Evolutionary conservation across 1,284 basidiomycete genomes (phyloP).

Genomic region (Rhodotorula mucilaginosa): DNA sequence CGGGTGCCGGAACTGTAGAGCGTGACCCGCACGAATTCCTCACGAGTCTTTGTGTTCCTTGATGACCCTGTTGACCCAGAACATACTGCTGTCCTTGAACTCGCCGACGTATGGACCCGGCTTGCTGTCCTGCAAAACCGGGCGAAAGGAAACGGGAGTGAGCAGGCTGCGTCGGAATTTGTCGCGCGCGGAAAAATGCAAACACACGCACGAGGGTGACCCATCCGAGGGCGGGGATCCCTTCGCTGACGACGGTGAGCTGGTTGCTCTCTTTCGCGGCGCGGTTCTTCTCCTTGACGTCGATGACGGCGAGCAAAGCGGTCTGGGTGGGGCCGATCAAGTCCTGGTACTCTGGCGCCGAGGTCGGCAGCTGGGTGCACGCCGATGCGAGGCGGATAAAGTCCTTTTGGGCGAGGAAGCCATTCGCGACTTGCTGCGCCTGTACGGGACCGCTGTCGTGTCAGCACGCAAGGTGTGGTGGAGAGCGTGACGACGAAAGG

Average conservation of each 20-base stretch:
- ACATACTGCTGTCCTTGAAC: slow-evolving; percentile 82
- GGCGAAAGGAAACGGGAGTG: too few species aligned
- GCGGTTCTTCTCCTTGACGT: slow-evolving; percentile 74
- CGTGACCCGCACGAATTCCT: slow-evolving; percentile 43
- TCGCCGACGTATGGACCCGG: slow-evolving; percentile 81
- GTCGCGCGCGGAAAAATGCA: too few species aligned
- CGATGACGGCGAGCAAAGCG: slow-evolving; percentile 70
- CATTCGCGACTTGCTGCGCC: slow-evolving; percentile 67
- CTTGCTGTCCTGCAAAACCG: slow-evolving; percentile 63
- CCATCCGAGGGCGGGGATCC: slow-evolving; percentile 86
- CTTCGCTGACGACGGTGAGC: slow-evolving; percentile 76
- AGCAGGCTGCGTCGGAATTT: background rate
- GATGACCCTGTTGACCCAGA: slow-evolving; percentile 86
- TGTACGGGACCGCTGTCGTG: slow-evolving; percentile 46
- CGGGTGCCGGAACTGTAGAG: background rate
- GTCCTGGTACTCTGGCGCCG: slow-evolving; percentile 59
- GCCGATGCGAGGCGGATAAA: slow-evolving; percentile 67
- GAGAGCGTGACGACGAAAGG: background rate
- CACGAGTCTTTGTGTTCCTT: slow-evolving; percentile 92
- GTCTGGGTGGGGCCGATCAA: slow-evolving; percentile 71
- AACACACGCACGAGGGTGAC: slow-evolving; percentile 69
- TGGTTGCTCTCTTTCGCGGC: slow-evolving; percentile 82
- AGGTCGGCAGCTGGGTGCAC: slow-evolving; percentile 62
- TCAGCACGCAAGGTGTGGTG: background rate
- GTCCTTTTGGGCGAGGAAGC: slow-evolving; percentile 66